Evolutionary conservation across 1,139 yeast genomes (phyloP), one percentile per base, ranked within the genome.

Genomic region (Williopsis jadinii): DNA sequence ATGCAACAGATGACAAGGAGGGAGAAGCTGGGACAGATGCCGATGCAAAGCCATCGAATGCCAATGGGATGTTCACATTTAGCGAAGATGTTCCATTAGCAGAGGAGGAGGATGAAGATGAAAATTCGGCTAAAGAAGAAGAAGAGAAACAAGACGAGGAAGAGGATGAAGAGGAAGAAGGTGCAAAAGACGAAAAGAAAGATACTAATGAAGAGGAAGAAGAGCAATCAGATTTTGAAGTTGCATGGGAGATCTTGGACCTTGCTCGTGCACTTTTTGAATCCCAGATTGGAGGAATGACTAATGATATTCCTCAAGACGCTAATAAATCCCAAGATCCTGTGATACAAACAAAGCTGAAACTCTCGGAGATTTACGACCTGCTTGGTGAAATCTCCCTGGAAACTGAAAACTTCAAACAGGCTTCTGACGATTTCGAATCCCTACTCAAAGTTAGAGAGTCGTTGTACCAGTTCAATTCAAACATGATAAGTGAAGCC

Each of bases 201-300:
- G 64, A 53, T 4, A 47, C 43, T 28, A 53, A 49, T 4, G 49
- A 47, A 13, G 70, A 63, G 15, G 77, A 66, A 35, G 75, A 68
- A 29, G 77, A 74, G 34, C 83, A 80, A 52, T 70, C 77, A 30
- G 96, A 87, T 56, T 83, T 88, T 56, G 95, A 84, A 57, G 72
- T 80, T 24, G 95, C 95, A 0, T 87, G 95, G 95, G 92, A 83
- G 45, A 77, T 86, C 15, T 67, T 86, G 32, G 96, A 88, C 56
- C 66, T 84, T 37, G 73, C 95, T 1, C 71, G 96, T 51, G 68
- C 82, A 1, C 60, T 84, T 32, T 83, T 77, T 50, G 80, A 77
- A 37, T 24, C 45, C 9, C 43, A 36, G 36, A 34, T 40, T 24
- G 30, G 39, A 28, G 28, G 33, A 28, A 19, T 40, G 5, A 10